These are phyloP conservation scores for Senecio squalidus DNA, from an alignment of 140 eudicot genomes.

Conservation along the genomic window DNA sequence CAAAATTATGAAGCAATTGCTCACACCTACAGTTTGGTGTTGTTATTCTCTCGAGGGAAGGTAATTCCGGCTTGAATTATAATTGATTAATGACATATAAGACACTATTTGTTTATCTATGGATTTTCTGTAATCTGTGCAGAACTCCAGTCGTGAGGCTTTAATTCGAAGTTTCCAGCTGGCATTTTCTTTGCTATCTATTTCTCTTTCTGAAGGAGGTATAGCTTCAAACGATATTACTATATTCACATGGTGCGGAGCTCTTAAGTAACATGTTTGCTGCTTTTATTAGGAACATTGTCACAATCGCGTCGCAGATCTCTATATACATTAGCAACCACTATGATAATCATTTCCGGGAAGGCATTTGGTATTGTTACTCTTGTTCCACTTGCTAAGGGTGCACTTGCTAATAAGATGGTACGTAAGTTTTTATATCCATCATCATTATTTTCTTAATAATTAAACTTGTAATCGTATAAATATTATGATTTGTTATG, in stretches of 20 bases:
- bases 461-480: slow-evolving; percentile 6
- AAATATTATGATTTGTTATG: slow-evolving; percentile 15
- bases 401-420: slow-evolving; percentile 44
- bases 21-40: slow-evolving; percentile 67
- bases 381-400: slow-evolving; percentile 55
- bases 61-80: slow-evolving; percentile 22
- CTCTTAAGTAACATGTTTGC: too few relatives aligned
- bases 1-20: slow-evolving; percentile 72
- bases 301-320: slow-evolving; percentile 74
- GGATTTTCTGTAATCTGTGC: slow-evolving; percentile 1
- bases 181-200: slow-evolving; percentile 55
- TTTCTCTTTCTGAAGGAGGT: slow-evolving; percentile 61
- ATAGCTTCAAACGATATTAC: slow-evolving; percentile 10
- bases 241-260: neutral
- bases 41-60: slow-evolving; percentile 63
- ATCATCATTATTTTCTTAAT: neutral
- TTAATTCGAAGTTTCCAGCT: slow-evolving; percentile 76
- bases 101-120: neutral
- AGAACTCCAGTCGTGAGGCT: slow-evolving; percentile 68
- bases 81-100: neutral
- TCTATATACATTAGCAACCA: slow-evolving; percentile 66
- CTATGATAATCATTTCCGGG: slow-evolving; percentile 63
- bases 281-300: slow-evolving; percentile 46
- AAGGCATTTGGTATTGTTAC: slow-evolving; percentile 60
- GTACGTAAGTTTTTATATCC: slow-evolving; percentile 25